Base-by-base conservation (phyloP, 1,284 basidiomycete genomes). In the Chalciporus piperatoides region DNA sequence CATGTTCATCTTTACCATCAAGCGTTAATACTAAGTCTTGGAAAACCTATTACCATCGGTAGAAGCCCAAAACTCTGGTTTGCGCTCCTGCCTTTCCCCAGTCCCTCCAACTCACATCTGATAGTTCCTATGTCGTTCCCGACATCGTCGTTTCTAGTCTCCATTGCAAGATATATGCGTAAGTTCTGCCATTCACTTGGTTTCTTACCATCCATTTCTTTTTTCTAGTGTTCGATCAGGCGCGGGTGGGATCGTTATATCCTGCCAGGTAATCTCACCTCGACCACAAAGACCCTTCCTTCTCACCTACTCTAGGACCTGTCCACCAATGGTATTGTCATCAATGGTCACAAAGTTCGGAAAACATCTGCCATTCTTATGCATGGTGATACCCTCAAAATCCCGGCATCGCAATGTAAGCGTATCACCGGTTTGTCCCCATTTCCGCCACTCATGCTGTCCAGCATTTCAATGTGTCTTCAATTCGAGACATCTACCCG, bases 111-210 rank as follows among this genome's bases (percentile, higher is more conserved):
- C 28, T 19, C 14, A 19, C n/a, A 5, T 33, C 45, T 33, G 32
- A 19, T 46, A 80, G 78, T 57, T 72, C 76, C 15, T 80, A 79
- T 49, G 71, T 79, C 17, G 66, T 80, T 23, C 54, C 70, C 14
- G 73, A 86, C 49, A 61, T 68, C 7, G 73, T 79, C 25, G 78
- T 86, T 17, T 88, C 85, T 5, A 78, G 74, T 39, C 56, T 86
- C 15, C 86, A 90, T 60, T 90, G 86, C 75, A 86, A 85, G 63
- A 64, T 90, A 73, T 84, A 87, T 74, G 88, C 82, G 86, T 85
- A 54, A 56, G 72, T 68, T 49, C 23, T 45, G 21, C 38, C 24
- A 0, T 45, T 5, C n/a, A 41, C 5, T 41, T 15, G 3, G n/a
- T n/a, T 49, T 3, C 39, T 15, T 5, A 38, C 28, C 9, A 10